A percentile compares a stretch with the other conserved stretches of the same genome.
Conservation (phyloP, 2,329 filamentous ascomycete genomes). For the Cercospora sp. region DNA sequence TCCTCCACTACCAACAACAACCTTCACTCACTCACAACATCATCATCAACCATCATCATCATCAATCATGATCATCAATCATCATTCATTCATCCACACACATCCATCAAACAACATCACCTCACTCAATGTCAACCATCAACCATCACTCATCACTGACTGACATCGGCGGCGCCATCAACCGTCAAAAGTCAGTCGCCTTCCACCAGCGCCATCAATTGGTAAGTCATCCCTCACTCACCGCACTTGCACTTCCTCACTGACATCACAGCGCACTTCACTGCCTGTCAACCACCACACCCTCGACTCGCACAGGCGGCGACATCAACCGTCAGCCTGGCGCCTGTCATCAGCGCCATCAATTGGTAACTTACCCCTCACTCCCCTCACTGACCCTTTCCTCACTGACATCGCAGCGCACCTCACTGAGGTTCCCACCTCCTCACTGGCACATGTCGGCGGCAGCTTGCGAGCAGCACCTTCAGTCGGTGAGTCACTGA, state of each 20-base stretch:
- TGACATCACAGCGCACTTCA: background rate
- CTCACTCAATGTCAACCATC: background rate
- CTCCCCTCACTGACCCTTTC: background rate
- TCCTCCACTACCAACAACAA: slow-evolving; percentile 1
- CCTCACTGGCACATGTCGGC: background rate
- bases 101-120: slow-evolving; percentile 1
- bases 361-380: background rate
- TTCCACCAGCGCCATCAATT: background rate
- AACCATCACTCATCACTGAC: slow-evolving; percentile 1
- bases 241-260: background rate
- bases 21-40: background rate
- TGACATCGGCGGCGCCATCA: background rate
- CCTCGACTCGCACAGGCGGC: background rate
- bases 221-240: background rate
- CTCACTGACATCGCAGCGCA: background rate
- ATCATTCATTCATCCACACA: background rate
- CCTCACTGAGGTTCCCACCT: background rate
- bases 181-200: background rate
- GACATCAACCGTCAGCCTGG: background rate
- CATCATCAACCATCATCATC: background rate
- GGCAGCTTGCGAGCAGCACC: background rate
- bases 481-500: background rate
- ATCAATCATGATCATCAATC: background rate
- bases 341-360: background rate
- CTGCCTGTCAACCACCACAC: background rate